Conservation (phyloP, 768 basidiomycete species). For the Agaricus sinodeliciosus region DNA sequence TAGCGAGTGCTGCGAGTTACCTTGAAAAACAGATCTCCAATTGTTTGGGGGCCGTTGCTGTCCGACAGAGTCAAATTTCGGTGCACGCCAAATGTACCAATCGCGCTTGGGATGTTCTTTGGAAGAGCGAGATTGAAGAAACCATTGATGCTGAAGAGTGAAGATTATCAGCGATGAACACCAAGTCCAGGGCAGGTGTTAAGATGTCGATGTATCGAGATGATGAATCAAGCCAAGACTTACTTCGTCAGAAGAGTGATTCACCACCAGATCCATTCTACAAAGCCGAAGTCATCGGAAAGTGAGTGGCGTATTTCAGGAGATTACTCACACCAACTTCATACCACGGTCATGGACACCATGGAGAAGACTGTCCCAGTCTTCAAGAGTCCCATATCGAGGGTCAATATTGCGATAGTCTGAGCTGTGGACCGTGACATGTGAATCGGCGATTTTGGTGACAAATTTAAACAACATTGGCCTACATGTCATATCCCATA, state of each 20-base stretch:
- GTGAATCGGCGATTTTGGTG: not conserved
- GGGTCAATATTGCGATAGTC: constrained; percentile 62
- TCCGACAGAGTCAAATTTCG: constrained; percentile 44
- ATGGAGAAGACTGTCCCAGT: constrained; percentile 49
- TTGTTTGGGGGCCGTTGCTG: constrained; percentile 62
- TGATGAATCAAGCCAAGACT: not conserved
- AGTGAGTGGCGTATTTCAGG: not conserved
- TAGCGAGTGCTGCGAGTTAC: constrained; percentile 21
- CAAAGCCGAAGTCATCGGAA: constrained; percentile 1
- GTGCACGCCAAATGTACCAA: constrained; percentile 74
- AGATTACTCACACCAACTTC: constrained; percentile 49
- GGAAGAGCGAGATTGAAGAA: constrained; percentile 46
- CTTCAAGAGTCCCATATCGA: constrained; percentile 55
- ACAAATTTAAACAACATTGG: not conserved
- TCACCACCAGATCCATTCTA: constrained; percentile 75
- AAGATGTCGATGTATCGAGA: not conserved
- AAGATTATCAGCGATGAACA: not conserved
- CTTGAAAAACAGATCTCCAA: constrained; percentile 64
- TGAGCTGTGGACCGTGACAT: constrained; percentile 30
- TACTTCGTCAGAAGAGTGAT: constrained; percentile 66
- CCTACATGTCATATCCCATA: constrained; percentile 71
- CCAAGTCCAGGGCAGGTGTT: not conserved
- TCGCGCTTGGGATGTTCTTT: constrained; percentile 55
- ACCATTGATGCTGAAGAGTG: constrained; percentile 58
- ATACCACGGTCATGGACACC: constrained; percentile 57